These are phyloP conservation scores for Lasiodiplodia citricola DNA, from an alignment of 2,329 filamentous ascomycete genomes.

Conservation along the genomic window DNA sequence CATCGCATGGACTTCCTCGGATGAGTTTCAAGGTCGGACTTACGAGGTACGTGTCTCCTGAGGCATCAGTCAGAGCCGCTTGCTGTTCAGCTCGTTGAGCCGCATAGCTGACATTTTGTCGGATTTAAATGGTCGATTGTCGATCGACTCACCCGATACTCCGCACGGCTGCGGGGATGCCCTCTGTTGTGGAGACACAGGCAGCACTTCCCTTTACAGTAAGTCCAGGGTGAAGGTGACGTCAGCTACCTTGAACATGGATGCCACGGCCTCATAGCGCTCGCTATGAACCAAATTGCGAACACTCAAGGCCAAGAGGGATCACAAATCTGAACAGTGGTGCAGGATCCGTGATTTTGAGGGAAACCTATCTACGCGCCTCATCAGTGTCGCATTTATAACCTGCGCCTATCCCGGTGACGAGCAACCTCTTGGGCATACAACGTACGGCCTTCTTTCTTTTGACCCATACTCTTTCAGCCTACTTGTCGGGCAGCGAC, in stretches of 20 bases:
- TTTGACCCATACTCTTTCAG: not conserved
- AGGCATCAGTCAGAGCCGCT: not conserved
- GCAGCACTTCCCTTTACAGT: not conserved
- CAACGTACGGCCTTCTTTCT: too few relatives aligned
- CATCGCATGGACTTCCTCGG: not conserved
- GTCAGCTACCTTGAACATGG: not conserved
- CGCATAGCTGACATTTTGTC: slow-evolving; percentile 8
- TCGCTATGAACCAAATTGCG: not conserved
- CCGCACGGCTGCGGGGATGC: slow-evolving; percentile 23
- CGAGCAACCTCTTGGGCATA: not conserved
- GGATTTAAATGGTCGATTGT: slow-evolving; percentile 14
- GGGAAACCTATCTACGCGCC: not conserved
- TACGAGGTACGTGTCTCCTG: not conserved
- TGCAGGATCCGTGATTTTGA: not conserved
- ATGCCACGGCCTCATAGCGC: not conserved
- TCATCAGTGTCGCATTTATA: not conserved
- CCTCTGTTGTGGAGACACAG: slow-evolving; percentile 18
- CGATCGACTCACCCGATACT: slow-evolving; percentile 19
- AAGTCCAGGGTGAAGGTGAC: slow-evolving; percentile 6
- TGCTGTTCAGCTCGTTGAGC: not conserved
- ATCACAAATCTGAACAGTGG: not conserved
- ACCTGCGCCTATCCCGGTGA: not conserved
- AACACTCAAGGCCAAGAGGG: too few relatives aligned
- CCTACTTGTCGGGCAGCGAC: not conserved
- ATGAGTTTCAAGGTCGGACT: not conserved